phyloP scores from a whole-genome alignment of 371 early-diverging fungal species.

The Mortierella sp. region DNA sequence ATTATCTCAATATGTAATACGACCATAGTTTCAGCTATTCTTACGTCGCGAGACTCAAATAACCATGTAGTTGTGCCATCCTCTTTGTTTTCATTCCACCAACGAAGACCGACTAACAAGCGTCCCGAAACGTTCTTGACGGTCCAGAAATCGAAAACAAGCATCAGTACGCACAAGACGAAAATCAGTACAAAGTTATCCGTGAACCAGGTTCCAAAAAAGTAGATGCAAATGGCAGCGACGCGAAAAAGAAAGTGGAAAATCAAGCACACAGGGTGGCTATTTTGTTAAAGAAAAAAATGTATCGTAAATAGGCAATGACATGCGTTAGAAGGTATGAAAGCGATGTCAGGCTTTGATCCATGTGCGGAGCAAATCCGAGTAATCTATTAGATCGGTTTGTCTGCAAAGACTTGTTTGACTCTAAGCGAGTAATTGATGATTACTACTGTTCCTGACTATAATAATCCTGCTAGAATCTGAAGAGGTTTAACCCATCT shows the following conservation, averaged over 20 bases:
- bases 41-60: conserved; percentile 93
- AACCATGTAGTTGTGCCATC: conserved; percentile 95
- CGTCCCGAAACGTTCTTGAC: conserved; percentile 98
- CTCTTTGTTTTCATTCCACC: conserved; percentile 98
- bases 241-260: conserved; percentile 92
- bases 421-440: too few relatives aligned
- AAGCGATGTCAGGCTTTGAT: too few relatives aligned
- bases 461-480: not conserved
- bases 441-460: too few relatives aligned
- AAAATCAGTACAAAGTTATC: conserved; percentile 91
- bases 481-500: not conserved
- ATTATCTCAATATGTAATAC: not conserved
- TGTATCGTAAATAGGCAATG: too few relatives aligned
- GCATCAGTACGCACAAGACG: conserved; percentile 88
- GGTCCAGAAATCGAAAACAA: conserved; percentile 98
- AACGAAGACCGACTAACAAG: conserved; percentile 94
- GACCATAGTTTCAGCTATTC: conserved; percentile 29
- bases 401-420: too few relatives aligned
- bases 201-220: conserved; percentile 84
- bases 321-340: not conserved
- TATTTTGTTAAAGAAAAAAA: conserved; percentile 34
- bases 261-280: conserved; percentile 92
- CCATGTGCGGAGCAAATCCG: not conserved
- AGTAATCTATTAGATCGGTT: too few relatives aligned
- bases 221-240: conserved; percentile 84